A percentile compares a stretch with the other conserved stretches of the same genome.
phyloP scores from a whole-genome alignment of 495 filamentous ascomycete genomes.

The Bathelium albidoporum region DNA sequence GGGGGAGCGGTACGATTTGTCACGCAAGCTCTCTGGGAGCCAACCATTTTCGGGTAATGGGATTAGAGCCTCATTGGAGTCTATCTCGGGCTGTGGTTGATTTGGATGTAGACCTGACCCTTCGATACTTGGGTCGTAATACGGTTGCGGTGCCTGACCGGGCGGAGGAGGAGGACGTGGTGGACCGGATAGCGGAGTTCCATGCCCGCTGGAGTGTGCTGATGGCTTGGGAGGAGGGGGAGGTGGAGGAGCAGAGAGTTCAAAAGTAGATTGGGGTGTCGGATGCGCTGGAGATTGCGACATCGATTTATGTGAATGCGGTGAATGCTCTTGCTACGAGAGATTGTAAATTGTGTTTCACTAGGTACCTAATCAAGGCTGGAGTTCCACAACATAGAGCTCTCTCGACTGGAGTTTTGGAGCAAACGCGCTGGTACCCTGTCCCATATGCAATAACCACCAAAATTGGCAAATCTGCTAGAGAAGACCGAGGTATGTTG shows the following conservation, averaged over 20 bases:
- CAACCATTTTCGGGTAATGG: conserved; percentile 30
- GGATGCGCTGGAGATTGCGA: conserved; percentile 18
- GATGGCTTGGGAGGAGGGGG: conserved; percentile 34
- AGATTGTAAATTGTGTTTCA: background rate
- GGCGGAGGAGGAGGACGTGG: conserved; percentile 32
- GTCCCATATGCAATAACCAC: no score
- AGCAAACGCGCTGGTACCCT: no score
- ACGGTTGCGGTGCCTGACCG: conserved; percentile 14
- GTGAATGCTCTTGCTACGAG: background rate
- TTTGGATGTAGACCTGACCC: background rate
- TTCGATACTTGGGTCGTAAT: conserved; percentile 10
- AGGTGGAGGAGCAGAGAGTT: conserved; percentile 30
- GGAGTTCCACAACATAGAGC: no score
- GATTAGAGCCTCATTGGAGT: conserved; percentile 14
- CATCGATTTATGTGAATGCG: background rate
- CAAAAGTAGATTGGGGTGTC: conserved; percentile 22
- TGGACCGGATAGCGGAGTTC: conserved; percentile 27
- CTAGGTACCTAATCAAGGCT: no score
- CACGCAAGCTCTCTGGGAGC: conserved; percentile 29
- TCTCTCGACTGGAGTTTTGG: no score
- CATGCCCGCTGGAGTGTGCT: conserved; percentile 21
- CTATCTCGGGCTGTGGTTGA: conserved; percentile 12
- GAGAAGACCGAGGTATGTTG: no score
- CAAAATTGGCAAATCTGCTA: no score
- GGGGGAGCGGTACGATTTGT: conserved; percentile 27